phyloP scores from a whole-genome alignment of 1,139 yeast genomes.

The Magnusiomyces ingens region DNA sequence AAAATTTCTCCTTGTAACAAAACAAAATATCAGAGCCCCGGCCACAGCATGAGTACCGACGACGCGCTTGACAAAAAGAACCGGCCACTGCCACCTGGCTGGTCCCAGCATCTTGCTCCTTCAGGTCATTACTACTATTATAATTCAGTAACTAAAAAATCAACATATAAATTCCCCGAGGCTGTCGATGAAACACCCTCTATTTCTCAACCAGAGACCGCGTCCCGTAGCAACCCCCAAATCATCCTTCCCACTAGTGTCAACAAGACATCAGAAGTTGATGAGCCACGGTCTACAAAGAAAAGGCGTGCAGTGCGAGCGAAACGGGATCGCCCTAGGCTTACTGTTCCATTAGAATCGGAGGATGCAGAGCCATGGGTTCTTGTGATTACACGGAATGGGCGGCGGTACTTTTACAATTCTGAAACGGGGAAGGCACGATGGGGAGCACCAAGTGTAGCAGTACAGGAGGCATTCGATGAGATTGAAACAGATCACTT shows the following conservation, averaged over 20 bases:
- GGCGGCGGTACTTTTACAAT: conserved; percentile 42
- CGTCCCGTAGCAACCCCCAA: no score
- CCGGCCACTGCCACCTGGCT: conserved; percentile 23
- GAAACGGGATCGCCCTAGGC: background rate
- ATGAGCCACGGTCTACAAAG: background rate
- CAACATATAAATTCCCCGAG: conserved; percentile 22
- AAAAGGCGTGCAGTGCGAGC: background rate
- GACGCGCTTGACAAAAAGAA: background rate
- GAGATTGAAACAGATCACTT: conserved; percentile 34
- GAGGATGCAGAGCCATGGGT: conserved; percentile 33
- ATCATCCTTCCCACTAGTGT: no score
- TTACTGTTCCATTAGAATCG: conserved; percentile 2
- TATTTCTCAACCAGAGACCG: no score
- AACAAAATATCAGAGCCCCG: background rate
- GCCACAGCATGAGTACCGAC: background rate
- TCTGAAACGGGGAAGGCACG: conserved; percentile 28
- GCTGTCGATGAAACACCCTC: background rate
- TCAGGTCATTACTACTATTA: conserved; percentile 32
- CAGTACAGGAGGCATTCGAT: conserved; percentile 29
- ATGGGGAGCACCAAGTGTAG: conserved; percentile 36
- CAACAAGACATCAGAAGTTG: no score
- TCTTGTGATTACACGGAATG: conserved; percentile 39
- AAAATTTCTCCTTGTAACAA: background rate
- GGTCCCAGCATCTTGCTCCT: conserved; percentile 32
- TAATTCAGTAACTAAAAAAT: conserved; percentile 26